Evolutionary conservation across 495 filamentous ascomycete genomes (phyloP), one percentile per base, ranked within the genome.

Genomic region (Hypoxylon fragiforme): DNA sequence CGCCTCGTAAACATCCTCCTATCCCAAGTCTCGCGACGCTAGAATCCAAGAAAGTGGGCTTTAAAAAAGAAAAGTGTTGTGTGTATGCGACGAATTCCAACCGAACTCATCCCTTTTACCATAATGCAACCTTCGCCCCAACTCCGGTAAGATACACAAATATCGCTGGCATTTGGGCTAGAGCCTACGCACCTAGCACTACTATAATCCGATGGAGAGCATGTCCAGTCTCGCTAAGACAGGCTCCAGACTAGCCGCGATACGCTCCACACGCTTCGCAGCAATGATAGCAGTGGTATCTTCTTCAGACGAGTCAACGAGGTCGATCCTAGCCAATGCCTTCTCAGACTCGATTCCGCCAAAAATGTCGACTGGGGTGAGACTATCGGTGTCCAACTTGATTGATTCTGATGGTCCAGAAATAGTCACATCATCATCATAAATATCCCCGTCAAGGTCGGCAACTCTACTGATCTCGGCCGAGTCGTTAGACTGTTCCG

Each of bases 331-430:
- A 7, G 77, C 67, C 39, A 78, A 70, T 2, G 73, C 63, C 69
- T 92, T 90, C 38, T 83, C 83, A 5, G 73, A 54, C 47, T 74
- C 68, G 38, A 86, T 72, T 51, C 75, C 77, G 22, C 77, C 77
- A 38, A 87, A 83, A 36, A 82, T 70, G n/a, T 71, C 68, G 15
- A 71, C 57, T 3, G 67, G 38, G 3, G 60, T 61, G 9, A 73
- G 54, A 4, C 49, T 60, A 12, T 70, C 69, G 6, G 67, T 68
- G 40, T 71, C 57, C 13, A 75, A 43, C 37, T 73, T 68, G 30
- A 62, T 35, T 7, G 63, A 24, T 11, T 61, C 19, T 30, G 60
- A 15, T 13, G 61, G n/a, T n/a, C n/a, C 13, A 15, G 64, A 21
- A 21, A 68, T 37, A 8, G 70, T 51, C 1, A 77, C 69, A 12